A percentile compares a stretch with the other conserved stretches of the same genome.
Conservation (phyloP, 179 eudicot genomes). For the Silene vulgaris region DNA sequence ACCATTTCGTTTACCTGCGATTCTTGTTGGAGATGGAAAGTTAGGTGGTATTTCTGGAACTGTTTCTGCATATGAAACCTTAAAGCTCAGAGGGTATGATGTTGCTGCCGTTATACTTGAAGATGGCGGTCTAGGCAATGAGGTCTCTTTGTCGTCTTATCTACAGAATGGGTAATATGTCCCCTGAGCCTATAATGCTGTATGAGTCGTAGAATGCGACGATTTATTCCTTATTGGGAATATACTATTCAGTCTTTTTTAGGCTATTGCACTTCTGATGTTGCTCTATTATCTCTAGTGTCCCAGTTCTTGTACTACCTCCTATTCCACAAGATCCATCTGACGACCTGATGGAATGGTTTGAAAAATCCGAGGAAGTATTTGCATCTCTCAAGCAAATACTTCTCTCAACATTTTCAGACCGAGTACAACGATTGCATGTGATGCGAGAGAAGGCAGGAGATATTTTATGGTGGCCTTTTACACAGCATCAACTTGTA, state of each 20-base stretch:
- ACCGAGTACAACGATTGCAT: constrained; percentile 61
- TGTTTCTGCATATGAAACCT: constrained; percentile 82
- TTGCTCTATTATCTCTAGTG: constrained; percentile 38
- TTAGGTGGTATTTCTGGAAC: constrained; percentile 95
- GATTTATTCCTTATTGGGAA: not conserved
- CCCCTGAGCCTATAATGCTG: not conserved
- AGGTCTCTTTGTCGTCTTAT: constrained; percentile 59
- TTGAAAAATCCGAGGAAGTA: constrained; percentile 46
- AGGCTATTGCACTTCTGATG: constrained; percentile 12
- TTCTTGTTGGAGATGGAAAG: constrained; percentile 92
- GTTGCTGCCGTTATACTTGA: constrained; percentile 76
- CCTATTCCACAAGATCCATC: constrained; percentile 74
- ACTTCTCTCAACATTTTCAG: constrained; percentile 49
- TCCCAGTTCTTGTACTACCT: constrained; percentile 85
- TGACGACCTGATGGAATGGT: constrained; percentile 75
- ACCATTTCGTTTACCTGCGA: constrained; percentile 81
- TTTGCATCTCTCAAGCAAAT: constrained; percentile 63
- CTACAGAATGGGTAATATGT: constrained; percentile 55
- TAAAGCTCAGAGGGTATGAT: constrained; percentile 92
- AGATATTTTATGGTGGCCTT: constrained; percentile 94
- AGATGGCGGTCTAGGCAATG: constrained; percentile 73
- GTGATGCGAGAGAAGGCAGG: constrained; percentile 69
- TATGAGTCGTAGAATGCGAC: not conserved
- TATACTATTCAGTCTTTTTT: constrained; percentile 5
- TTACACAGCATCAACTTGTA: constrained; percentile 91